These are phyloP conservation scores for Harringtonia aguacate DNA, from an alignment of 2,329 filamentous ascomycete genomes.

Conservation along the genomic window DNA sequence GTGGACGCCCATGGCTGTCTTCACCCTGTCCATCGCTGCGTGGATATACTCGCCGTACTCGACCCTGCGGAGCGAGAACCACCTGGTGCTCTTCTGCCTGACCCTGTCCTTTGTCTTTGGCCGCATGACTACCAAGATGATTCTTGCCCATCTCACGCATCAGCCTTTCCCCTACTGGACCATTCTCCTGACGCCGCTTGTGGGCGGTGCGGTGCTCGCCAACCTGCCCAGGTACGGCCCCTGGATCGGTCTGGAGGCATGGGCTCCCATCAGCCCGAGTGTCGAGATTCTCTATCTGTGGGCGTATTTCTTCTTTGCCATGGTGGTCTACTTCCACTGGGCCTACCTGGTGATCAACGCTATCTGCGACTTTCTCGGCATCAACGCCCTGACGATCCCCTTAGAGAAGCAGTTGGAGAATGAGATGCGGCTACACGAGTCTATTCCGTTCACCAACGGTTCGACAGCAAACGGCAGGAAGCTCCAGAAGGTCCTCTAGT, in stretches of 20 bases:
- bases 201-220: conserved; percentile 71
- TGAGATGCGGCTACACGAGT: conserved; percentile 25
- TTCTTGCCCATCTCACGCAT: conserved; percentile 83
- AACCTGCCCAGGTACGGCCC: conserved; percentile 75
- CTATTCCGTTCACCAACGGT: conserved; percentile 17
- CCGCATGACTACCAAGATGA: conserved; percentile 97
- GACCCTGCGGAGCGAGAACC: conserved; percentile 69
- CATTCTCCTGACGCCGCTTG: conserved; percentile 74
- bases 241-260: conserved; percentile 11
- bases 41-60: conserved; percentile 92
- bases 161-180: conserved; percentile 98
- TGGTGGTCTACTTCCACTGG: conserved; percentile 87
- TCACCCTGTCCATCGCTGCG: conserved; percentile 59
- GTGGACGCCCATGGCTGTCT: conserved; percentile 85
- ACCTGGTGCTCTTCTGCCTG: conserved; percentile 82
- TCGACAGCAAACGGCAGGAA: conserved; percentile 16
- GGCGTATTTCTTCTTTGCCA: conserved; percentile 71
- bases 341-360: conserved; percentile 80
- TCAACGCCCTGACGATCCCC: conserved; percentile 87
- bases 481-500: too few species aligned
- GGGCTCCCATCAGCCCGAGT: conserved; percentile 46
- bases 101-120: conserved; percentile 97
- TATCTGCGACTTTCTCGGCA: conserved; percentile 86
- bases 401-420: conserved; percentile 48
- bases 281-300: conserved; percentile 74